Evolutionary conservation across 2,329 filamentous ascomycete species (phyloP).

Genomic region (Phaeoacremonium minimum): DNA sequence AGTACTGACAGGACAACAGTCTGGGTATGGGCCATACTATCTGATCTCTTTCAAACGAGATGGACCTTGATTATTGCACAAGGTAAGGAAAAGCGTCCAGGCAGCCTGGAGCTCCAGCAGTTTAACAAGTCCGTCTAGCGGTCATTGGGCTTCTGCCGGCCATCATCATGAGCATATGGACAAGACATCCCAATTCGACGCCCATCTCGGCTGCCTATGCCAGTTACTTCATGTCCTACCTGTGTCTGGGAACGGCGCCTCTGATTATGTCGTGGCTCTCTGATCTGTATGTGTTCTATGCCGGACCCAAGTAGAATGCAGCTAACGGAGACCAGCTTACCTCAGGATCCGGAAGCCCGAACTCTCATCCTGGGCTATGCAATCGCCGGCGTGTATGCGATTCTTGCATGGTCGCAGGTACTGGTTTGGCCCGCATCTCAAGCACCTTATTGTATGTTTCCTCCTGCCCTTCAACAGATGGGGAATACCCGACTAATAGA

Average conservation of each 20-base stretch:
- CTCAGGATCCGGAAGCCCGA: conserved; percentile 43
- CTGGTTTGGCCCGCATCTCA: conserved; percentile 46
- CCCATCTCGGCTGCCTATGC: conserved; percentile 43
- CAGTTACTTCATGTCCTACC: conserved; percentile 45
- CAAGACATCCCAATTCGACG: conserved; percentile 33
- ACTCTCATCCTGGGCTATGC: conserved; percentile 43
- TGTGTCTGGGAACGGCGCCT: conserved; percentile 43
- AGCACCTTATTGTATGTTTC: conserved; percentile 38
- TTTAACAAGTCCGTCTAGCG: no score
- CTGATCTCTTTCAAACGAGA: conserved; percentile 41
- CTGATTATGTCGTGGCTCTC: conserved; percentile 49
- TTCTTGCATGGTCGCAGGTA: conserved; percentile 47
- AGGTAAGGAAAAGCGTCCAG: no score
- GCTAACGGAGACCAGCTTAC: no score
- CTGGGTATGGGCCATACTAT: conserved; percentile 49
- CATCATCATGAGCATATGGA: conserved; percentile 52
- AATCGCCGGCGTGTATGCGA: conserved; percentile 44
- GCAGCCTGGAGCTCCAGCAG: no score
- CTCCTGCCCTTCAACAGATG: neutral
- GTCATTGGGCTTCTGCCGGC: conserved; percentile 40
- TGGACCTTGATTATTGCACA: conserved; percentile 47
- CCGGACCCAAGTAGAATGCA: no score
- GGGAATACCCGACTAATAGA: conserved; percentile 1
- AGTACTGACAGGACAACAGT: no score
- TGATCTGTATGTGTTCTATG: no score